Evolutionary conservation across 257 asterid species (phyloP).

Genomic region (Solanum sparsipilum): DNA sequence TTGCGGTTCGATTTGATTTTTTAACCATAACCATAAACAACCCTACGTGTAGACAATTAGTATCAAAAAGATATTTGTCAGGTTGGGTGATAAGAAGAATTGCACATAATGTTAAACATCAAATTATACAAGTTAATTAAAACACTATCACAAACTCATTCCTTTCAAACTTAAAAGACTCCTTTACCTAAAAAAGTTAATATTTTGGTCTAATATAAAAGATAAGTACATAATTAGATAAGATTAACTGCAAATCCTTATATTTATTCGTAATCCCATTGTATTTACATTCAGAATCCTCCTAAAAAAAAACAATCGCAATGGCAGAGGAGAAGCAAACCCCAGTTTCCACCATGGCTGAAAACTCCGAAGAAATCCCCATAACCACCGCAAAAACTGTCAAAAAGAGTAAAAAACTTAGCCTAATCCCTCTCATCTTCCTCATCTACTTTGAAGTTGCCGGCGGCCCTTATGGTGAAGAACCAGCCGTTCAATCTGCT

Average conservation of each 20-base stretch:
- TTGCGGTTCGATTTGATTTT: too few species aligned
- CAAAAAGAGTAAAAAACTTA: not conserved
- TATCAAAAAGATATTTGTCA: not conserved
- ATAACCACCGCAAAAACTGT: not conserved
- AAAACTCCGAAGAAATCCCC: not conserved
- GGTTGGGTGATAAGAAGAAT: not conserved
- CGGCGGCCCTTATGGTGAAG: conserved; percentile 15
- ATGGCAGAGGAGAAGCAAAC: not conserved
- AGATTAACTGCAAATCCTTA: not conserved
- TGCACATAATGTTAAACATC: not conserved
- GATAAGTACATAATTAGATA: not conserved
- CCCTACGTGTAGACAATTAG: too few species aligned
- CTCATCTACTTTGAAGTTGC: conserved; percentile 16
- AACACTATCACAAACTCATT: not conserved
- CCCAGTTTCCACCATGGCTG: not conserved
- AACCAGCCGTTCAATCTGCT: conserved; percentile 4
- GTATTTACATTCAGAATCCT: not conserved
- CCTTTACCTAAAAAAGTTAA: not conserved
- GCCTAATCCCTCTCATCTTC: conserved; percentile 7
- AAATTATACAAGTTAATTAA: too few species aligned
- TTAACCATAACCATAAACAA: too few species aligned
- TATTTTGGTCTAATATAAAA: not conserved
- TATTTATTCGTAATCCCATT: not conserved
- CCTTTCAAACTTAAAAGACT: not conserved
- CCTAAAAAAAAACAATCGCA: not conserved